Conservation (phyloP, 148 eudicot species). For the Camellia japonica region DNA sequence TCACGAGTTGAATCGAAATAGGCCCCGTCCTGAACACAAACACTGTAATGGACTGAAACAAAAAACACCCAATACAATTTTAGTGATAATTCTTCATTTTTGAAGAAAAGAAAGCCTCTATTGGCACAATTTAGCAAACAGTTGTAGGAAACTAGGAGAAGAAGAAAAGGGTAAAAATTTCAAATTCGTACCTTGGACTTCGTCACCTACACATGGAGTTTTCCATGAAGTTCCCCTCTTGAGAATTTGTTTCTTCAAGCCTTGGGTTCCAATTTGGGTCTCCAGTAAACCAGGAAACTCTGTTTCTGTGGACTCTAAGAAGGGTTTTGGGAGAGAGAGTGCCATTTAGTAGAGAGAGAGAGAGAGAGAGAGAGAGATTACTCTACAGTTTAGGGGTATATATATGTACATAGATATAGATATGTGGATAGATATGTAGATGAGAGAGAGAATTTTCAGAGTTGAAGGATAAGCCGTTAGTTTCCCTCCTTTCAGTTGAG, state of each 20-base stretch:
- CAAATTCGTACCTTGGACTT: constrained; percentile 43
- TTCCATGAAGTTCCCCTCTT: constrained; percentile 42
- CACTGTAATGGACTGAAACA: constrained; percentile 43
- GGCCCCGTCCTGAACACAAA: constrained; percentile 29
- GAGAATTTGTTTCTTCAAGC: constrained; percentile 35
- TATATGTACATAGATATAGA: not conserved
- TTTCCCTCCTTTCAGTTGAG: constrained; percentile 44
- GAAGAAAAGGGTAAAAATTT: not conserved
- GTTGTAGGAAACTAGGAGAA: not conserved
- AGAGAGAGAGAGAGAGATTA: not conserved
- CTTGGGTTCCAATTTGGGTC: constrained; percentile 29
- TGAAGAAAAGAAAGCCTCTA: not conserved
- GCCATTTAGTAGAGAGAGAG: constrained; percentile 8
- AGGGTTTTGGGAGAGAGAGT: constrained; percentile 15
- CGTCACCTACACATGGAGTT: constrained; percentile 45
- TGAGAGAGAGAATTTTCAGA: not conserved
- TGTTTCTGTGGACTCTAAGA: not conserved
- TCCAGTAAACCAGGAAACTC: constrained; percentile 4
- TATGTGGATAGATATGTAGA: not conserved
- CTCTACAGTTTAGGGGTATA: too few species aligned
- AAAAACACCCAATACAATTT: not conserved
- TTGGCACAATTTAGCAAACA: too few species aligned
- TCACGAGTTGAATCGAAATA: constrained; percentile 37
- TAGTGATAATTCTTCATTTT: not conserved
- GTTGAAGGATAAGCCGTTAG: constrained; percentile 42